These are phyloP conservation scores for Mallotus repandus DNA, from an alignment of 441 rosid species.

Conservation along the genomic window DNA sequence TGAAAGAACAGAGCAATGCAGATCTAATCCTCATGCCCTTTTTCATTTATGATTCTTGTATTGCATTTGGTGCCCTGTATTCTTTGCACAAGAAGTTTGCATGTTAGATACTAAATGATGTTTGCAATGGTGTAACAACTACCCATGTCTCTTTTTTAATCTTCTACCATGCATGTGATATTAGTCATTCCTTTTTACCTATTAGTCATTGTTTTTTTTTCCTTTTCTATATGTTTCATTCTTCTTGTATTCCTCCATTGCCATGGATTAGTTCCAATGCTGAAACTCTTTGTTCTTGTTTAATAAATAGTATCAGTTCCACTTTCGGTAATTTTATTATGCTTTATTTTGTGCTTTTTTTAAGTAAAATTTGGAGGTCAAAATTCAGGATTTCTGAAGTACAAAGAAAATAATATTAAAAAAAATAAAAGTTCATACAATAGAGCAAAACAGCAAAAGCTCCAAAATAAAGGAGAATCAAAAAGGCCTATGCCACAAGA, in stretches of 20 bases:
- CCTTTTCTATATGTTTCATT: no score
- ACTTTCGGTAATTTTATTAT: no score
- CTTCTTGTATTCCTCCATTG: neutral
- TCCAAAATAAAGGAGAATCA: no score
- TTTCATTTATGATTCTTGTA: neutral
- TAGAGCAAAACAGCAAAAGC: no score
- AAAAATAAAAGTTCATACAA: no score
- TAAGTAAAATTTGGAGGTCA: no score
- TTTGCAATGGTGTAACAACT: neutral
- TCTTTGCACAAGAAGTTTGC: neutral
- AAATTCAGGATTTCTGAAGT: no score
- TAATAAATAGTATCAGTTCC: neutral
- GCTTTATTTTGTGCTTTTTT: no score
- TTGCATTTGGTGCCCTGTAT: neutral
- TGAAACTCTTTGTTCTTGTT: neutral
- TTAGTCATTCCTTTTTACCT: neutral
- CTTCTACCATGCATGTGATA: neutral
- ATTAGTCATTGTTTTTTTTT: no score
- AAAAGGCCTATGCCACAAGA: no score
- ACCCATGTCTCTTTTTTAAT: neutral
- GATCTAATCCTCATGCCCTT: neutral
- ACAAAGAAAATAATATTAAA: no score
- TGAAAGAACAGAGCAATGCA: neutral
- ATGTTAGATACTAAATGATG: conserved; percentile 1
- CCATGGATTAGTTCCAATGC: neutral